Conservation (phyloP, 768 basidiomycete species). For the Glaciozyma martinii region DNA sequence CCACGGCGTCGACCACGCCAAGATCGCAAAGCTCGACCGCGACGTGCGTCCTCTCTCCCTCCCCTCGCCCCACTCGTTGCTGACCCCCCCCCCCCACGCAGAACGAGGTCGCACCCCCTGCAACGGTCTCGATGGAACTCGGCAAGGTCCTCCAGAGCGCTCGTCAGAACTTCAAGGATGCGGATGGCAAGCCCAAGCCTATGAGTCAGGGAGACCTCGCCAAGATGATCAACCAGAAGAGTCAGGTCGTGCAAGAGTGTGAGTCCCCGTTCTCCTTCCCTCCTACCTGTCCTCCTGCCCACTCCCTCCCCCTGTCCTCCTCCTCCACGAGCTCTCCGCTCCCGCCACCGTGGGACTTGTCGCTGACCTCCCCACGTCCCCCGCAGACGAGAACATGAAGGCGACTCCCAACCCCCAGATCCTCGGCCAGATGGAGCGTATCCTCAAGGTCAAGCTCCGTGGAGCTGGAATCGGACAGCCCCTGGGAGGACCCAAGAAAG, state of each 20-base stretch:
- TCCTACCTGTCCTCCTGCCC: not conserved
- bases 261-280: not conserved
- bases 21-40: slow-evolving; percentile 34
- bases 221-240: slow-evolving; percentile 28
- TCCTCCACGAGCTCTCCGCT: not conserved
- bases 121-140: slow-evolving; percentile 31
- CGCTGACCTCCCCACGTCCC: too few species aligned
- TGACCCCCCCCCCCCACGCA: not conserved
- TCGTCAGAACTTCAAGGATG: slow-evolving; percentile 25
- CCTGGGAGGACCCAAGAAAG: slow-evolving; percentile 18
- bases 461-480: slow-evolving; percentile 24
- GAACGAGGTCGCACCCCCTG: slow-evolving; percentile 32
- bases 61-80: not conserved
- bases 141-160: slow-evolving; percentile 32
- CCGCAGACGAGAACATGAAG: slow-evolving; percentile 32
- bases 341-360: too few species aligned
- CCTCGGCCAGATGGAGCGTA: slow-evolving; percentile 31
- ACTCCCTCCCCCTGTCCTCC: not conserved
- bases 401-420: slow-evolving; percentile 29
- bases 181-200: slow-evolving; percentile 22
- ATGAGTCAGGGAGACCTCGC: slow-evolving; percentile 28
- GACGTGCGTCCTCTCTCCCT: not conserved
- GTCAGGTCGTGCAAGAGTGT: slow-evolving; percentile 29
- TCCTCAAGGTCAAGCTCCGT: slow-evolving; percentile 32
- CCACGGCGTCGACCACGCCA: slow-evolving; percentile 28